Percentiles rank a stretch among this genome's conserved stretches.
Evolutionary conservation across 2,329 filamentous ascomycete genomes (phyloP).

Genomic region (Apiospora kogelbergensis): DNA sequence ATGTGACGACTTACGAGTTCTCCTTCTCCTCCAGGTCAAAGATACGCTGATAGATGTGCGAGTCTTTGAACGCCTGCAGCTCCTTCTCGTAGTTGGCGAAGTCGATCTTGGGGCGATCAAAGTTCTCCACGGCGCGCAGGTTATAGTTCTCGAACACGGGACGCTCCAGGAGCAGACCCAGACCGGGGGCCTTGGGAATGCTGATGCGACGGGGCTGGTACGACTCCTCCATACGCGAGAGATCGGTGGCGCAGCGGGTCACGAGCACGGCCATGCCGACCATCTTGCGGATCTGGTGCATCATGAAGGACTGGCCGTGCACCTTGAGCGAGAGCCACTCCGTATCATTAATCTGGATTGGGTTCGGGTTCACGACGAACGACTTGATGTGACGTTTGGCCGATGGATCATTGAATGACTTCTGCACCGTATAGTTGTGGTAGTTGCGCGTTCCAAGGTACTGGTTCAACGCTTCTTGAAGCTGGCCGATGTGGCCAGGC

Average conservation of each 20-base stretch:
- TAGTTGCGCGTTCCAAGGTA: slow-evolving; percentile 89
- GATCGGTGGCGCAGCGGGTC: slow-evolving; percentile 78
- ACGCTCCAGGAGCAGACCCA: slow-evolving; percentile 84
- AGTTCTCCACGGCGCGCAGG: slow-evolving; percentile 62
- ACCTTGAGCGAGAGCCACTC: slow-evolving; percentile 97
- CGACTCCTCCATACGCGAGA: slow-evolving; percentile 69
- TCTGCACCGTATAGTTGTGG: slow-evolving; percentile 97
- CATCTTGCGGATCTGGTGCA: slow-evolving; percentile 99
- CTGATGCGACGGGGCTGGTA: slow-evolving; percentile 73
- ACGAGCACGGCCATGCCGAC: slow-evolving; percentile 86
- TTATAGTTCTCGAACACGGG: slow-evolving; percentile 94
- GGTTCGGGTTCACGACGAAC: slow-evolving; percentile 74
- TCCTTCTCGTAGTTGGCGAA: slow-evolving; percentile 76
- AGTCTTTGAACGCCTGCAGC: slow-evolving; percentile 86
- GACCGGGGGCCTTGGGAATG: slow-evolving; percentile 89
- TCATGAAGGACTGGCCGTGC: slow-evolving; percentile 99
- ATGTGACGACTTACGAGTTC: slow-evolving; percentile 66
- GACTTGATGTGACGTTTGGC: slow-evolving; percentile 90
- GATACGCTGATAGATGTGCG: slow-evolving; percentile 88
- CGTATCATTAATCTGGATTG: slow-evolving; percentile 84
- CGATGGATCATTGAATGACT: slow-evolving; percentile 76
- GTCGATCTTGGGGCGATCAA: slow-evolving; percentile 68
- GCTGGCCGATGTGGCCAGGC: slow-evolving; percentile 65
- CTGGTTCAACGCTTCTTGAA: slow-evolving; percentile 71
- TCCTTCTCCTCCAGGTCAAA: slow-evolving; percentile 87